phyloP scores from a whole-genome alignment of 495 filamentous ascomycete genomes.

The Podospora appendiculata region DNA sequence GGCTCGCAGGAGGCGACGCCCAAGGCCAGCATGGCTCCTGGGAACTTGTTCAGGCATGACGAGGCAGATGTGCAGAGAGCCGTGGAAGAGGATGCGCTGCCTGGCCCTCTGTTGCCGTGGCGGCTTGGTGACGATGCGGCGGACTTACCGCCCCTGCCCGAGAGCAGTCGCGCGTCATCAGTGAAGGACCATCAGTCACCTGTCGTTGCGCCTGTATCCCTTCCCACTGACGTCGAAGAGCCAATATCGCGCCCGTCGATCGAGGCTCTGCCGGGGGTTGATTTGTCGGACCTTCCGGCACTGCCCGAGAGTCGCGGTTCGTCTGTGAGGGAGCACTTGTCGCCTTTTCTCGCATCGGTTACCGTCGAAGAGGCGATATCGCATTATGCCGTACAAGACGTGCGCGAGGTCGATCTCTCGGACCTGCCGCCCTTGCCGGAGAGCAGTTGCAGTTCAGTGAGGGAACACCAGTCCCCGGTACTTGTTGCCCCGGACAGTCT shows the following conservation, averaged over 20 bases:
- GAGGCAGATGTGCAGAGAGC: background rate
- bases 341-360: no score
- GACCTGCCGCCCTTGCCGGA: slow-evolving; percentile 4
- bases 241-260: background rate
- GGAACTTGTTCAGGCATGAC: background rate
- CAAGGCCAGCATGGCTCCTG: slow-evolving; percentile 8
- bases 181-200: background rate
- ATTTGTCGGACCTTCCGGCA: no score
- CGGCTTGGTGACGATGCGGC: background rate
- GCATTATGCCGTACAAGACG: background rate
- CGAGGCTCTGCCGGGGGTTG: no score
- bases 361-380: background rate
- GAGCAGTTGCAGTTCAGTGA: background rate
- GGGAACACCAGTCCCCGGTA: background rate
- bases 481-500: background rate
- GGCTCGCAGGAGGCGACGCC: slow-evolving; percentile 22
- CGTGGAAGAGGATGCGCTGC: background rate
- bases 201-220: background rate
- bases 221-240: background rate
- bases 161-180: slow-evolving; percentile 1
- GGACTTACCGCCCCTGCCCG: slow-evolving; percentile 6
- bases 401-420: background rate
- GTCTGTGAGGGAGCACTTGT: no score
- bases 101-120: background rate
- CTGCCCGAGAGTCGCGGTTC: no score